phyloP scores from a whole-genome alignment of 805 yeast genomes.

The Hanseniaspora clermontiae region DNA sequence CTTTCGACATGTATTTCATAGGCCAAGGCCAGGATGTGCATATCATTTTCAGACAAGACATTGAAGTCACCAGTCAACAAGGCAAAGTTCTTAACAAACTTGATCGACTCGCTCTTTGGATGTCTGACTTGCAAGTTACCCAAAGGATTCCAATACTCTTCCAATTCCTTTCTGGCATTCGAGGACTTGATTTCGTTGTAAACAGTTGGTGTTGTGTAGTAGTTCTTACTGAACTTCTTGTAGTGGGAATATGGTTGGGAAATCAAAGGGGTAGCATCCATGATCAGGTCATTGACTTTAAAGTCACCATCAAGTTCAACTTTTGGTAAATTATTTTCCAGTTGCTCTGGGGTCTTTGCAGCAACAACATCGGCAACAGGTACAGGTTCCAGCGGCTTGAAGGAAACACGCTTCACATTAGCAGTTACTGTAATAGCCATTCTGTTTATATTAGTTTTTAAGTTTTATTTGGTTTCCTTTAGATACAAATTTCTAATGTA shows the following conservation, averaged over 20 bases:
- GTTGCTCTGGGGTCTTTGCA: neutral
- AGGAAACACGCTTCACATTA: neutral
- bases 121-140: constrained; percentile 59
- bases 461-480: too few relatives aligned
- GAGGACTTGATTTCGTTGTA: constrained; percentile 77
- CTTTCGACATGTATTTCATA: constrained; percentile 72
- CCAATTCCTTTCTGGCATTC: constrained; percentile 61
- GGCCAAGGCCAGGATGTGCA: constrained; percentile 81
- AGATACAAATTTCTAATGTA: too few relatives aligned
- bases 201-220: constrained; percentile 87
- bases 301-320: constrained; percentile 13
- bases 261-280: constrained; percentile 93
- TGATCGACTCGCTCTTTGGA: constrained; percentile 54
- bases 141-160: constrained; percentile 49
- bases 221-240: constrained; percentile 54
- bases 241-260: constrained; percentile 69
- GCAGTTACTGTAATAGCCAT: constrained; percentile 3
- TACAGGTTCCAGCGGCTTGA: neutral
- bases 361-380: neutral
- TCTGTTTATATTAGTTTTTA: neutral
- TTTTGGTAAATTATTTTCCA: constrained; percentile 8
- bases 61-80: constrained; percentile 81
- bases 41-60: constrained; percentile 81
- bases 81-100: constrained; percentile 62
- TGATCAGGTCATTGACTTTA: constrained; percentile 47